phyloP scores from a whole-genome alignment of 2,329 filamentous ascomycete species.

The Tolypocladium cylindrosporum region DNA sequence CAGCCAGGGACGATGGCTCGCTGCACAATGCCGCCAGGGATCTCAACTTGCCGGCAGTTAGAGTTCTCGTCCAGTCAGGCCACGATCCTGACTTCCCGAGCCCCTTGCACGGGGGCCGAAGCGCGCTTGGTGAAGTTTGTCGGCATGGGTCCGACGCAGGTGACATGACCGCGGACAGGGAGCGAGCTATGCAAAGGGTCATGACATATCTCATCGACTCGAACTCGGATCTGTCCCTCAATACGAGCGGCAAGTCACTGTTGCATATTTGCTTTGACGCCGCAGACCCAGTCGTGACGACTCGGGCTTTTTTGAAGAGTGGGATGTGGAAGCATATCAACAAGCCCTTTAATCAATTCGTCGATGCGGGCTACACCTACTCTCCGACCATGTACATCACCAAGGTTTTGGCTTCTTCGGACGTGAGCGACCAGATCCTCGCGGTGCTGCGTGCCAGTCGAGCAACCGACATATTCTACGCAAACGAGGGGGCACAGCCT shows the following conservation, averaged over 20 bases:
- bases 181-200: constrained; percentile 46
- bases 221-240: constrained; percentile 46
- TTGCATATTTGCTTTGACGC: constrained; percentile 52
- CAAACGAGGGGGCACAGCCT: constrained; percentile 42
- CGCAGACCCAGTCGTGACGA: constrained; percentile 41
- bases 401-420: constrained; percentile 31
- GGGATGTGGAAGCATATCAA: constrained; percentile 58
- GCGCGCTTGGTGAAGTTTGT: constrained; percentile 54
- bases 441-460: constrained; percentile 41
- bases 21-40: constrained; percentile 54
- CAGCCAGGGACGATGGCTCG: constrained; percentile 53
- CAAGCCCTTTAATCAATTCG: constrained; percentile 46
- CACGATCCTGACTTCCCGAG: constrained; percentile 59
- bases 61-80: constrained; percentile 45
- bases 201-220: constrained; percentile 46
- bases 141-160: constrained; percentile 39
- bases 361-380: constrained; percentile 43
- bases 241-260: constrained; percentile 46
- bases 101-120: constrained; percentile 50
- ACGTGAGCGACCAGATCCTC: constrained; percentile 31
- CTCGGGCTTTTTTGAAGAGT: constrained; percentile 48
- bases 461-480: constrained; percentile 43
- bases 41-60: constrained; percentile 46
- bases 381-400: constrained; percentile 55
- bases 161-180: constrained; percentile 32